Evolutionary conservation across 306 rosid genomes (phyloP).

Genomic region (Lathyrus aphaca): DNA sequence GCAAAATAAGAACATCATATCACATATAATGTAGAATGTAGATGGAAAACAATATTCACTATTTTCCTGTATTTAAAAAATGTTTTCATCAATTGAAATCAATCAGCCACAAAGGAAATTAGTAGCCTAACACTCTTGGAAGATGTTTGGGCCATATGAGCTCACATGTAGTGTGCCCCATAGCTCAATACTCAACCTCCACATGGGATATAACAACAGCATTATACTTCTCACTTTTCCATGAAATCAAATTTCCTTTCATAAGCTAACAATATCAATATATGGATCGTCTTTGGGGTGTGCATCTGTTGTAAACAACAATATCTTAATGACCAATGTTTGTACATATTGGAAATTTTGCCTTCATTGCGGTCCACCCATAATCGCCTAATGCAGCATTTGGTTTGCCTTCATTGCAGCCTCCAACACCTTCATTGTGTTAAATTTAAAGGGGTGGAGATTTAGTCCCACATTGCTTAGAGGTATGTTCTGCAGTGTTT

Average conservation of each 20-base stretch:
- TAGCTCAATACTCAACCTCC: neutral
- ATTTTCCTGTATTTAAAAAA: conserved; percentile 12
- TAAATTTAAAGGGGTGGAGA: no score
- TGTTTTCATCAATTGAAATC: neutral
- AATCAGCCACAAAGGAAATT: conserved; percentile 8
- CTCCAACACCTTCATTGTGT: no score
- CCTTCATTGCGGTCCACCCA: no score
- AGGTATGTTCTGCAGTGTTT: no score
- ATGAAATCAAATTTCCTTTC: neutral
- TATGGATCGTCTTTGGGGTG: neutral
- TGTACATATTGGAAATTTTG: neutral
- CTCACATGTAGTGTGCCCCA: neutral
- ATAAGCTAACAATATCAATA: neutral
- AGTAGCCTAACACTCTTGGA: neutral
- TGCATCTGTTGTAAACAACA: neutral
- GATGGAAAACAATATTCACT: conserved; percentile 23
- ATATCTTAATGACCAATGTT: neutral
- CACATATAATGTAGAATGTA: conserved; percentile 17
- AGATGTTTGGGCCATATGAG: neutral
- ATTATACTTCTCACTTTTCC: neutral
- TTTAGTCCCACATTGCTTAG: no score
- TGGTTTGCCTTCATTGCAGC: no score
- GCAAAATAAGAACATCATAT: conserved; percentile 18
- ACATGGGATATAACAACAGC: neutral
- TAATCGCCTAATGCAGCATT: no score